A percentile compares a stretch with the other conserved stretches of the same genome.
Evolutionary conservation across 495 filamentous ascomycete genomes (phyloP).

Genomic region (Podospora pseudoanserina): DNA sequence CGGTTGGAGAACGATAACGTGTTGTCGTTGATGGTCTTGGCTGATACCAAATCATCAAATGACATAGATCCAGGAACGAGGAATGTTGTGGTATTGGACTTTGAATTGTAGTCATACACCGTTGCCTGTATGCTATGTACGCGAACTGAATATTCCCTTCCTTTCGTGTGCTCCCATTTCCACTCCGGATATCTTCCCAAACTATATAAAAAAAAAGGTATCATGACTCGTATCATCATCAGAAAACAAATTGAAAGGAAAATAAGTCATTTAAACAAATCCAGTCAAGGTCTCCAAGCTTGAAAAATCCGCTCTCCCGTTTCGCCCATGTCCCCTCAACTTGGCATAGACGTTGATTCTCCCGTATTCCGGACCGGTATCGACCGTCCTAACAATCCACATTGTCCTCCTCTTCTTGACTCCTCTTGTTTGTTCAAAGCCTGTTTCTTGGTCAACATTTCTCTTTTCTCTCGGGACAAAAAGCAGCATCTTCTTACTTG

Average conservation of each 20-base stretch:
- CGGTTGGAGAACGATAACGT: constrained; percentile 35
- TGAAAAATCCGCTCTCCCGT: constrained; percentile 1
- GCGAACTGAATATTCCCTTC: not conserved
- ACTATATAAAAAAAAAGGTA: not conserved
- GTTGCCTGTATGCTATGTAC: not conserved
- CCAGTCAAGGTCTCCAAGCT: constrained; percentile 1
- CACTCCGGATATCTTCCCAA: not conserved
- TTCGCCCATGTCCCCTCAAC: constrained; percentile 10
- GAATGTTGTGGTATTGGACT: constrained; percentile 38
- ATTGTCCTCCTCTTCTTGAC: constrained; percentile 20
- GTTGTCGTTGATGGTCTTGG: constrained; percentile 37
- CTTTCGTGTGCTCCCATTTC: not conserved
- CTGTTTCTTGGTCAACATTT: not conserved
- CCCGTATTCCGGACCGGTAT: constrained; percentile 23
- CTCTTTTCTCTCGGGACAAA: not conserved
- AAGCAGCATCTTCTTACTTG: constrained; percentile 1
- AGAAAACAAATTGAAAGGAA: not conserved
- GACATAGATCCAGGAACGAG: constrained; percentile 3
- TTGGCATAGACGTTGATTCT: constrained; percentile 25
- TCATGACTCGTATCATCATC: constrained; percentile 6
- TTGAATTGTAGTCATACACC: constrained; percentile 11
- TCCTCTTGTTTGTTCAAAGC: not conserved
- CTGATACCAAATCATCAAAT: constrained; percentile 4
- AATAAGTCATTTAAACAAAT: not conserved
- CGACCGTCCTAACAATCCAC: constrained; percentile 31